Base-by-base conservation (phyloP, 2,329 filamentous ascomycete genomes). In the Biscogniauxia sp. region DNA sequence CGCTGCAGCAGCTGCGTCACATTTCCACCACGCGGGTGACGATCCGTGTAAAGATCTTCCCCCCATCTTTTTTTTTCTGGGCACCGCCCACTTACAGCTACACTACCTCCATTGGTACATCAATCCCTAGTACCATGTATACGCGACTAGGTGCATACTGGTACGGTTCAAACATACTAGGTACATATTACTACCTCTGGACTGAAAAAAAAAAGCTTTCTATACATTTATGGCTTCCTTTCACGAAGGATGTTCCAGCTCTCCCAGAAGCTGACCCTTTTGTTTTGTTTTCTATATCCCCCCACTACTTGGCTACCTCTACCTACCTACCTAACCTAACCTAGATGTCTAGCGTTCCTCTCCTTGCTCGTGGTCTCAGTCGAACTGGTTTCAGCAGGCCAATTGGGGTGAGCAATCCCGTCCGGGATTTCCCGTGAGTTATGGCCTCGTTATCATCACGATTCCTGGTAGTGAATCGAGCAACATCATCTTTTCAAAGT, bases 371-470 rank as follows among this genome's bases (percentile, higher is more conserved):
- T 51, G 19, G 19, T n/a, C 52, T 54, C 5, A 20, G n/a, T 37
- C 20, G 26, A 57, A 25, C 20, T 20, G 54, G 56, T 56, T 53
- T 56, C 54, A 50, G 52, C 58, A 56, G 54, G 52, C 61, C 52
- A 55, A 56, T 56, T 56, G 54, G 26, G 51, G 49, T 50, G 51
- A 51, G 56, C 53, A 49, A 26, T 26, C 56, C 52, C 23, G 45
- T 54, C 66, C 66, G 66, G 54, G 62, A 61, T 66, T 64, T 66
- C 66, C 66, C 66, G 63, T 19, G 28, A 51, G 52, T 41, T 50
- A 68, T 65, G 64, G 61, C 63, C 60, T 56, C 52, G 45, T 50
- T 52, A 55, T 62, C 58, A 61, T 64, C 57, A 63, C 65, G 51
- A 59, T 45, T 60, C 37, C 23, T 58, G 20, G 63, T 65, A 61